Base-by-base conservation (phyloP, 2,329 filamentous ascomycete species). In the Colletotrichum sp. region DNA sequence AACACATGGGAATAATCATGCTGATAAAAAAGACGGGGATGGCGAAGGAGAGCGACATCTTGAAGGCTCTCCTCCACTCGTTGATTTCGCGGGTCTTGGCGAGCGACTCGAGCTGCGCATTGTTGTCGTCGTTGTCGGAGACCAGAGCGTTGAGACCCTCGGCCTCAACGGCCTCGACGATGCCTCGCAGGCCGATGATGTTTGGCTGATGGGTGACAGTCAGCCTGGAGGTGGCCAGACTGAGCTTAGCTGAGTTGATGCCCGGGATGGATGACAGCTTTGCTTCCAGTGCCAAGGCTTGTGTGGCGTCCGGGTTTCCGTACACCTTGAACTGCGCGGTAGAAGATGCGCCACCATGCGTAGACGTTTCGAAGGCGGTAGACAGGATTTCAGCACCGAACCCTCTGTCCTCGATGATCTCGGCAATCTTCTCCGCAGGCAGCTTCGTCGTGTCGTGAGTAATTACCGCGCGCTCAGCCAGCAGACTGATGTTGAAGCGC, bases 61-160 rank as follows among this genome's bases (percentile, higher is more conserved):
- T 89, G 85, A 99, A 98, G 0, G 96, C 95, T 34, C 89, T 91
- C 77, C 92, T 92, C 97, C 97, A 99, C 84, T 98, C 96, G 78
- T 94, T 95, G 77, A 99, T 98, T 84, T 99, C 97, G 80, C 95
- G 95, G 0, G 97, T 99, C 86, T 99, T 99, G 10, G 97, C 95
- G 4, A 99, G 90, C 2, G 97, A 99, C 84, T 99, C 96, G 3
- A 99, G 90, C 83, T 99, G 97, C 2, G 97, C 96, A 81, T 98
- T 98, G 84, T 98, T 99, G 85, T 99, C 97, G 80, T 99, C 95
- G 69, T 93, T 94, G 79, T 99, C 96, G 1, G 96, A 93, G 13
- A 99, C 91, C 4, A 99, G 88, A 2, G 96, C 97, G 82, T 98
- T 98, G 84, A 95, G 95, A 3, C 96, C 96, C 24, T 92, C 88